Conservation (phyloP, 2,329 filamentous ascomycete genomes). For the Paramyrothecium roridum region DNA sequence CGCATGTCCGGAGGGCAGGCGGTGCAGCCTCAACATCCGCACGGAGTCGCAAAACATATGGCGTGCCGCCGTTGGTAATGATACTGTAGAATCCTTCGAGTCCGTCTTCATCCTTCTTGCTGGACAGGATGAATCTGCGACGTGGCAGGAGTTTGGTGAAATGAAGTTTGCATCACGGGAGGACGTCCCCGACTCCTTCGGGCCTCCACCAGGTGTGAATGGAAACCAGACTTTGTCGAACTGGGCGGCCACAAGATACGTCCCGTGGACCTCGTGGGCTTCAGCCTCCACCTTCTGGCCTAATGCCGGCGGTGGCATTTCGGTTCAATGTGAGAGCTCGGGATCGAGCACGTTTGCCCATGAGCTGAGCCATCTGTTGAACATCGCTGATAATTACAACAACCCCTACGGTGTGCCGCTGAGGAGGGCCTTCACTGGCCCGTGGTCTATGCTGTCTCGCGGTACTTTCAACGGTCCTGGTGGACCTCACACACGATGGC, state of each 20-base stretch:
- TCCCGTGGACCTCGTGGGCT: slow-evolving; percentile 52
- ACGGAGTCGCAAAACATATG: slow-evolving; percentile 46
- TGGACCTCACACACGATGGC: slow-evolving; percentile 49
- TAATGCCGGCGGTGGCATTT: slow-evolving; percentile 48
- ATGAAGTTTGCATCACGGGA: slow-evolving; percentile 46
- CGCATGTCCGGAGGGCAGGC: slow-evolving; percentile 37
- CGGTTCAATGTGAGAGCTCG: slow-evolving; percentile 49
- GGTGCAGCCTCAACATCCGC: slow-evolving; percentile 44
- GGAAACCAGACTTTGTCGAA: slow-evolving; percentile 32
- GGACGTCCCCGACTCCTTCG: slow-evolving; percentile 46
- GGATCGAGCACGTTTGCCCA: slow-evolving; percentile 52
- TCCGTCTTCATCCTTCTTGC: slow-evolving; percentile 52
- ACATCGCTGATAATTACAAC: slow-evolving; percentile 54
- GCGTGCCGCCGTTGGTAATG: slow-evolving; percentile 47
- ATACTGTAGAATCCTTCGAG: slow-evolving; percentile 42
- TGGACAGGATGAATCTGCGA: slow-evolving; percentile 52
- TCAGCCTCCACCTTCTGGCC: slow-evolving; percentile 49
- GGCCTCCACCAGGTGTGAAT: slow-evolving; percentile 37
- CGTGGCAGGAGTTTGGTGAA: slow-evolving; percentile 55
- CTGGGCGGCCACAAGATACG: slow-evolving; percentile 47
- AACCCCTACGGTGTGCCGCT: slow-evolving; percentile 45
- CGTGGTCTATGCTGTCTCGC: slow-evolving; percentile 49
- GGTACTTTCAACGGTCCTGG: slow-evolving; percentile 52
- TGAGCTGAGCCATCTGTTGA: slow-evolving; percentile 47
- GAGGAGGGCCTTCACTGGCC: slow-evolving; percentile 45